A percentile compares a stretch with the other conserved stretches of the same genome.
Evolutionary conservation across 768 basidiomycete genomes (phyloP).

Genomic region (Amanita subjunquillea): DNA sequence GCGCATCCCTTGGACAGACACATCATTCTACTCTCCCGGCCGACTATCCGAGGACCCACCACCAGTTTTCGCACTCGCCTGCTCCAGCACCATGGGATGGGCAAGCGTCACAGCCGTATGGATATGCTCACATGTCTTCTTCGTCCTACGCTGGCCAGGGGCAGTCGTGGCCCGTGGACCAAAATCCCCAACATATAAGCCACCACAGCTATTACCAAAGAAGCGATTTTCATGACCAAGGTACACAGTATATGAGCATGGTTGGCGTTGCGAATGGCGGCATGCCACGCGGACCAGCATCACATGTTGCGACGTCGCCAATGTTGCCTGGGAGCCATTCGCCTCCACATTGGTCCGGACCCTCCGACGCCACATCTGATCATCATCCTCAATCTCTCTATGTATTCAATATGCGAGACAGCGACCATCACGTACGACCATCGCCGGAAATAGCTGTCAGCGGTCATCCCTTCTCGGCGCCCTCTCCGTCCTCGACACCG

Average conservation of each 20-base stretch:
- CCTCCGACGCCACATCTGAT: not conserved
- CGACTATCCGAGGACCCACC: not conserved
- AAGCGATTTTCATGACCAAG: not conserved
- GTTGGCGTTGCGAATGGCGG: not conserved
- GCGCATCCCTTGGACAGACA: not conserved
- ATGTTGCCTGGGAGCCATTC: not conserved
- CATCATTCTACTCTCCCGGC: not conserved
- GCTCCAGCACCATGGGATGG: not conserved
- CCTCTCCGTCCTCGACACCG: conserved; percentile 24
- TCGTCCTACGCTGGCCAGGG: not conserved
- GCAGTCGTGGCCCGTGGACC: not conserved
- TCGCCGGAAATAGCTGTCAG: conserved; percentile 13
- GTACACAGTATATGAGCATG: not conserved
- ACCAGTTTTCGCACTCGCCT: not conserved
- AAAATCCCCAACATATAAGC: not conserved
- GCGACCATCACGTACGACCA: conserved; percentile 8
- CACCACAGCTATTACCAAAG: not conserved
- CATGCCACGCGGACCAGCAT: not conserved
- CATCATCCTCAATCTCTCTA: not conserved
- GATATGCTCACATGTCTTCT: not conserved
- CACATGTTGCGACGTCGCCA: not conserved
- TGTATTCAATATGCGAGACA: conserved; percentile 12
- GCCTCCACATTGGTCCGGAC: not conserved
- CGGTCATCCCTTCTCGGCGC: conserved; percentile 19
- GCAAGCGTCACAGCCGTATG: not conserved